Conservation (phyloP, 2,329 filamentous ascomycete species). For the Paecilomyces niveus region DNA sequence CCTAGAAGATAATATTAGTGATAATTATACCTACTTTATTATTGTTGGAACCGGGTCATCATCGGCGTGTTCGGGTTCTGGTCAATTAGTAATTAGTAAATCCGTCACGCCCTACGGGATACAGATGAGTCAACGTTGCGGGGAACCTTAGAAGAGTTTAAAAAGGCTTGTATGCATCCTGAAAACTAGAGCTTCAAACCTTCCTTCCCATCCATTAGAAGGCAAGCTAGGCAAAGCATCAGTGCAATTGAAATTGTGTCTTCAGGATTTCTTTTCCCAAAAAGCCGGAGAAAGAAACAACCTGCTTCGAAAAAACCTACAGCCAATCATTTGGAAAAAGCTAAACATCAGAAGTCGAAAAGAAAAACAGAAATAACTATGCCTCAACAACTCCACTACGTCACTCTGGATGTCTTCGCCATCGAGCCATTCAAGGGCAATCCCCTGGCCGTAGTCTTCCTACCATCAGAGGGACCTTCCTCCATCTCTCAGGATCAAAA, state of each 20-base stretch:
- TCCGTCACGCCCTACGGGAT: neutral
- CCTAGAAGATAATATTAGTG: neutral
- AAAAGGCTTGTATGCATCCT: neutral
- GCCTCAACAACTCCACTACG: slow-evolving; percentile 21
- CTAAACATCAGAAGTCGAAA: neutral
- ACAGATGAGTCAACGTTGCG: neutral
- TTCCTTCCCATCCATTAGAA: neutral
- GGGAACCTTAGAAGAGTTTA: neutral
- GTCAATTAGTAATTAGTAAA: neutral
- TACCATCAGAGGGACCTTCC: slow-evolving; percentile 27
- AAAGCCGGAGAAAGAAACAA: neutral
- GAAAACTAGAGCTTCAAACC: neutral
- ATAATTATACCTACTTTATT: too few relatives aligned
- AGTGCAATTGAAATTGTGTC: neutral
- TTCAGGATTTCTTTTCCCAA: neutral
- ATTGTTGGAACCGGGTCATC: neutral
- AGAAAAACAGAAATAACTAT: slow-evolving; percentile 8
- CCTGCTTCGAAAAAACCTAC: too few relatives aligned
- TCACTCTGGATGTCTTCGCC: slow-evolving; percentile 39
- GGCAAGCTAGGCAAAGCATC: neutral
- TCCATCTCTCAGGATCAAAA: slow-evolving; percentile 41
- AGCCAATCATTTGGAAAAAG: neutral
- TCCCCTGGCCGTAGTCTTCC: slow-evolving; percentile 49
- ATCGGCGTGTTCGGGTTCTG: neutral
- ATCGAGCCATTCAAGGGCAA: slow-evolving; percentile 41